Base-by-base conservation (phyloP, 352 stramenopile genomes). In the Phytophthora boehmeriae region DNA sequence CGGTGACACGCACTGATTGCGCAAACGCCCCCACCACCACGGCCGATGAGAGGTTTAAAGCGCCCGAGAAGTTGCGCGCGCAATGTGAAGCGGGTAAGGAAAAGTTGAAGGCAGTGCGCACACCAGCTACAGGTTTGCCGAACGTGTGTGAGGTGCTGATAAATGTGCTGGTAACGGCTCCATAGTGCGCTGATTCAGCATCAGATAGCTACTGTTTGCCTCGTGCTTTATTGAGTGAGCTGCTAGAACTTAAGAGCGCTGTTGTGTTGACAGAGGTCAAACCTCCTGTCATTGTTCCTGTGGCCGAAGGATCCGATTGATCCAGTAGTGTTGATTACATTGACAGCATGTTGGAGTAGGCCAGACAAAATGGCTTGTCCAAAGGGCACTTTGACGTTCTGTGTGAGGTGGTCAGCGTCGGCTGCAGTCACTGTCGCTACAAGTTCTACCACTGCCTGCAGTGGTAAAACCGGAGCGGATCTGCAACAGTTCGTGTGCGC, bases 401-500 rank as follows among this genome's bases (percentile, higher is more conserved):
- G 2, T 16, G 30, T 42, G 42, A 44, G 25, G 3, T 19, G 2
- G 48, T 54, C n/a, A n/a, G n/a, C n/a, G n/a, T n/a, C n/a, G n/a
- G n/a, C n/a, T n/a, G n/a, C n/a, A n/a, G n/a, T n/a, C n/a, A n/a
- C n/a, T n/a, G n/a, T n/a, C n/a, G n/a, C n/a, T n/a, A n/a, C n/a
- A n/a, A n/a, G n/a, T n/a, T n/a, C n/a, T n/a, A n/a, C n/a, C n/a
- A n/a, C n/a, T n/a, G n/a, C n/a, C n/a, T n/a, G n/a, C n/a, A n/a
- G n/a, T n/a, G n/a, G n/a, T n/a, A n/a, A n/a, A n/a, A 67, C 34
- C 11, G 54, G 54, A 11, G 62, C 32, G 2, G 46, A 70, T 14
- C 27, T 76, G 2, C 53, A 76, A 38, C 43, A 73, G 17, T 71
- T 73, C 17, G 20, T 76, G 2, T 76, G 53, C 16, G 53, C 63